Evolutionary conservation across 805 yeast genomes (phyloP).

Genomic region (Kockiozyma suomiensis): DNA sequence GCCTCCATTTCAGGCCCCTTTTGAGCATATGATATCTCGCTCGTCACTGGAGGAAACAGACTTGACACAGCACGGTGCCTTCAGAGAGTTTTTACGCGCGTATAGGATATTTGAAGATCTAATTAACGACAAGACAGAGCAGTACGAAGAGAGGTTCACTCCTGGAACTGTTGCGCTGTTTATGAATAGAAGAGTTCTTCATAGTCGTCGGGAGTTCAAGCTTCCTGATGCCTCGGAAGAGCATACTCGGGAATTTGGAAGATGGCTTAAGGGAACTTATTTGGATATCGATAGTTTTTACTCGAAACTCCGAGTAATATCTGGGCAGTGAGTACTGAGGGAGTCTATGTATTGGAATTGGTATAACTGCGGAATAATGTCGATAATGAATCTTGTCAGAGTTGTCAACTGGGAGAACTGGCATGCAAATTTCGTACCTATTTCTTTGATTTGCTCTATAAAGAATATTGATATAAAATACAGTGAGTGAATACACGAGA

Average conservation of each 20-base stretch:
- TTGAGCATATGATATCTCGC: slow-evolving; percentile 46
- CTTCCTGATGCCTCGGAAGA: slow-evolving; percentile 26
- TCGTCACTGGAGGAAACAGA: slow-evolving; percentile 44
- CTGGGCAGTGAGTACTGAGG: slow-evolving; percentile 29
- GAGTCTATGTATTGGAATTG: background rate
- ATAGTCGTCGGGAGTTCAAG: slow-evolving; percentile 56
- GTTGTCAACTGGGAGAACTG: no score
- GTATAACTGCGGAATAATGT: background rate
- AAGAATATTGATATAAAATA: no score
- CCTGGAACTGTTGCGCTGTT: slow-evolving; percentile 68
- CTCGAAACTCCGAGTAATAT: slow-evolving; percentile 55
- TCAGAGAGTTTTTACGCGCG: slow-evolving; percentile 49
- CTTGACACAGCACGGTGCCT: slow-evolving; percentile 41
- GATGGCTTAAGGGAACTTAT: slow-evolving; percentile 80
- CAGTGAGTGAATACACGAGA: no score
- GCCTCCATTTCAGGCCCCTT: slow-evolving; percentile 83
- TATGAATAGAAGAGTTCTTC: slow-evolving; percentile 70
- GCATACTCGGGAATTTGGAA: slow-evolving; percentile 44
- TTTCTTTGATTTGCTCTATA: background rate
- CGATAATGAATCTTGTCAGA: no score
- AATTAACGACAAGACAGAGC: slow-evolving; percentile 57
- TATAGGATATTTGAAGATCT: slow-evolving; percentile 64
- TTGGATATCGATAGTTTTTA: slow-evolving; percentile 69
- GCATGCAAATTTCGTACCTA: background rate
- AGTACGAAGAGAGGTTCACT: slow-evolving; percentile 55